These are phyloP conservation scores for Bothriochloa decipiens DNA, from an alignment of 176 grass and related monocot genomes.

Conservation along the genomic window DNA sequence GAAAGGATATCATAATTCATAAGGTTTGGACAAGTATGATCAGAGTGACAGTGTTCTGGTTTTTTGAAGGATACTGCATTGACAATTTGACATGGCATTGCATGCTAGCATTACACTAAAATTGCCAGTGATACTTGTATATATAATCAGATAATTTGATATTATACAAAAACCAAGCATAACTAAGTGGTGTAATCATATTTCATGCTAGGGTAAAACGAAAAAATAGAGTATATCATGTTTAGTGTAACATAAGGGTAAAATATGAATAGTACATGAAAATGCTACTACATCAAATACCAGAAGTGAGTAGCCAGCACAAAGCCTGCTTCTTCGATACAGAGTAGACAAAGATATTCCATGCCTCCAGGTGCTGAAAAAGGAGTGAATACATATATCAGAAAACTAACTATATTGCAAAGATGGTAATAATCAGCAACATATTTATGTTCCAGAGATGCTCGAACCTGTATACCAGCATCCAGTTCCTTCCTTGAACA, in stretches of 20 bases:
- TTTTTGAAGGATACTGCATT: background rate
- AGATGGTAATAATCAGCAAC: slow-evolving; percentile 1
- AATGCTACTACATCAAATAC: slow-evolving; percentile 43
- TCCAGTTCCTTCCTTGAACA: slow-evolving; percentile 89
- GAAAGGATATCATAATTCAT: background rate
- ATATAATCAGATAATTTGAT: too few species aligned
- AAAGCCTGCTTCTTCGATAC: slow-evolving; percentile 93
- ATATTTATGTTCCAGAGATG: background rate
- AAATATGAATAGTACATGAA: background rate
- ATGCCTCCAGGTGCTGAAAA: slow-evolving; percentile 93
- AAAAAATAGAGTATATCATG: too few species aligned
- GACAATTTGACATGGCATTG: too few species aligned
- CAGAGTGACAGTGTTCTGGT: background rate
- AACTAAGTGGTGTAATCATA: too few species aligned
- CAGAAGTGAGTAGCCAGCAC: slow-evolving; percentile 82
- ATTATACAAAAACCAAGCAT: too few species aligned
- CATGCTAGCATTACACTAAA: background rate
- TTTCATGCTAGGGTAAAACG: too few species aligned
- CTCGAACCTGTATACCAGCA: slow-evolving; percentile 82
- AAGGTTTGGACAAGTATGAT: background rate
- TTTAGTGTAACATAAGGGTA: background rate
- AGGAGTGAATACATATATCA: slow-evolving; percentile 20
- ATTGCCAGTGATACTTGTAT: too few species aligned
- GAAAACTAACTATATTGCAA: background rate
- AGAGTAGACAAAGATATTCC: slow-evolving; percentile 92